Base-by-base conservation (phyloP, 257 asterid genomes). In the Solanum peruvianum region DNA sequence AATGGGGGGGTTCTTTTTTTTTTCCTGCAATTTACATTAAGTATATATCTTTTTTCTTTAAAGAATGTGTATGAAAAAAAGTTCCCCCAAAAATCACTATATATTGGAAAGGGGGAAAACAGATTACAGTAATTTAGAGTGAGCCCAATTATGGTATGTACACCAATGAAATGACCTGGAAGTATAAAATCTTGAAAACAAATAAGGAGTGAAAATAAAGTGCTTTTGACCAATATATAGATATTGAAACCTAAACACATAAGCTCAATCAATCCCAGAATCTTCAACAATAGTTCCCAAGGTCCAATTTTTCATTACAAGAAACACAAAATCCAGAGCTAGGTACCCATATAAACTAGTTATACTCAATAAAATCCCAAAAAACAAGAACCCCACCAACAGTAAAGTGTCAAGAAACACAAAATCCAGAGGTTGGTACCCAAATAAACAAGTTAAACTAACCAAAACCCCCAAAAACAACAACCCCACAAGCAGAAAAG, bases 211-310 rank as follows among this genome's bases (percentile, higher is more conserved):
- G 25, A 5, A 45, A 27, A 21, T 60, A 82, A 44, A 70, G 87
- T 90, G 82, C 42, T 33, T 14, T 18, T 41, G 67, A 49, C 69
- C 56, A 85, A 52, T 73, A 82, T 35, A 37, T 4, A 76, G 70
- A 83, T 83, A 25, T 27, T 66, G 88, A 87, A 86, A 88, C 86
- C 86, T 87, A 85, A 31, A 88, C 81, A 88, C 86, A 60, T 86
- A 78, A 85, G 80, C 88, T 95, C 91, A 94, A 91, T 94, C 95
- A 75, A 93, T 90, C 91, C 97, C 96, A 86, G 96, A 95, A 92
- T 93, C 95, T 78, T 91, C 92, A 88, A 94, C 91, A 90, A 60
- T 89, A 35, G 87, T 66, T 83, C 84, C 93, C 93, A 93, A 92
- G 90, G 87, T 87, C 73, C 89, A 91, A 35, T 85, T 89, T 92